phyloP scores from a whole-genome alignment of 2,329 filamentous ascomycete genomes.

The Sphaceloma murrayae region DNA sequence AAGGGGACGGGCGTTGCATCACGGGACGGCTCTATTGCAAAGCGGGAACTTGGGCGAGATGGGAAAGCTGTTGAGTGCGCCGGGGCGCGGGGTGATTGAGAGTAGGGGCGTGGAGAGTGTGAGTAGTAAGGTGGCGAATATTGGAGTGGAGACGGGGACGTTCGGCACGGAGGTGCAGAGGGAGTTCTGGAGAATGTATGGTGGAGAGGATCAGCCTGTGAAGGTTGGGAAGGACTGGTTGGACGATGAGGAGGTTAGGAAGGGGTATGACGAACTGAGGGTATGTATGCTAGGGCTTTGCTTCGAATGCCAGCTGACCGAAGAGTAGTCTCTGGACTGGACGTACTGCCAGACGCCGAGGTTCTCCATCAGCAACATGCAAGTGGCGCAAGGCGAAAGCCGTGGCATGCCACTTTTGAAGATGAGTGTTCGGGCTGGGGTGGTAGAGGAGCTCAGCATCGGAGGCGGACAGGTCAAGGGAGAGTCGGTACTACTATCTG shows the following conservation, averaged over 20 bases:
- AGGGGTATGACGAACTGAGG: conserved; percentile 54
- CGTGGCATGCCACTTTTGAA: neutral
- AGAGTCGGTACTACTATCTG: neutral
- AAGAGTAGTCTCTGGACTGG: conserved; percentile 55
- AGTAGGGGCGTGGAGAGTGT: conserved; percentile 88
- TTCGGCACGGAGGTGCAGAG: conserved; percentile 41
- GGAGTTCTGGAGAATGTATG: conserved; percentile 60
- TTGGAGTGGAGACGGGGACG: conserved; percentile 46
- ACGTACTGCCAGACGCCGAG: conserved; percentile 77
- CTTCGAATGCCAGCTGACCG: conserved; percentile 29
- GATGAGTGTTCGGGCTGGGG: neutral
- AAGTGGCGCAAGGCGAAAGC: neutral
- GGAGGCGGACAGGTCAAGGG: neutral
- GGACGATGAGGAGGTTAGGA: conserved; percentile 45
- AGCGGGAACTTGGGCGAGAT: conserved; percentile 66
- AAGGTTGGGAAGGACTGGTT: conserved; percentile 46
- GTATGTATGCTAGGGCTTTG: conserved; percentile 33
- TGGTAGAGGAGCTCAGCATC: neutral
- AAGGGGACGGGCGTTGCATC: conserved; percentile 69
- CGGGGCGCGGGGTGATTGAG: conserved; percentile 64
- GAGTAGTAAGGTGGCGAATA: conserved; percentile 72
- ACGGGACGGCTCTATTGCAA: conserved; percentile 77
- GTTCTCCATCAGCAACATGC: conserved; percentile 50
- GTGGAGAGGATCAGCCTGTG: conserved; percentile 21
- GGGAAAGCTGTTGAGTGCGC: conserved; percentile 63